These are phyloP conservation scores for Aureobasidium sp. DNA, from an alignment of 2,329 filamentous ascomycete genomes.

Conservation along the genomic window DNA sequence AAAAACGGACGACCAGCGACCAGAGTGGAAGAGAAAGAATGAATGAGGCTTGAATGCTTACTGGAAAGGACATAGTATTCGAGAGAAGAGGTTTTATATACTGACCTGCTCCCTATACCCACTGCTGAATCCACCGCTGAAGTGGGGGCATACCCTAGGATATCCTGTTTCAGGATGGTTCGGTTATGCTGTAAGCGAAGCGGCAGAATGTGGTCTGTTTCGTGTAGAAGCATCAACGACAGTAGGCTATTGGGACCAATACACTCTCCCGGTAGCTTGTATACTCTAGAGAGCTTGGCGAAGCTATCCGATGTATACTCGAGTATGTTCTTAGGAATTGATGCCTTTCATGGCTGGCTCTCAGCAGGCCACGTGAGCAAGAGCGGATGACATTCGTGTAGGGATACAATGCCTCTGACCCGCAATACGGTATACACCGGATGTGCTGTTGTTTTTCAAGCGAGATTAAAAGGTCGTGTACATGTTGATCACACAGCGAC, in stretches of 20 bases:
- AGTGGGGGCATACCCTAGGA: background rate
- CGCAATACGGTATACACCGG: too few relatives aligned
- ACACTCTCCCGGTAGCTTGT: background rate
- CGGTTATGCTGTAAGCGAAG: conserved; percentile 12
- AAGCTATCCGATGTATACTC: background rate
- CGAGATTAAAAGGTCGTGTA: background rate
- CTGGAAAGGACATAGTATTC: background rate
- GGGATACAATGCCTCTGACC: background rate
- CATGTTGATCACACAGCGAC: conserved; percentile 1
- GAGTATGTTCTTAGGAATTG: background rate
- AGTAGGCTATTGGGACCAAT: background rate
- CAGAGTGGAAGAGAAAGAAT: conserved; percentile 4
- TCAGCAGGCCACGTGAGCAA: background rate
- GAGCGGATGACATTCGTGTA: background rate
- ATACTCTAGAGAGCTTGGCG: background rate
- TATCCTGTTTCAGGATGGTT: conserved; percentile 8
- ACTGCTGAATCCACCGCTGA: background rate
- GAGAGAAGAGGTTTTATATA: conserved; percentile 4
- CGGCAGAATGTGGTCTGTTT: background rate
- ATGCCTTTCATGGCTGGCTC: background rate
- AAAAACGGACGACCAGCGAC: conserved; percentile 14
- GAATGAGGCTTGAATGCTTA: conserved; percentile 10
- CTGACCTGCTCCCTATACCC: background rate
- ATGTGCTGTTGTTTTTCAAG: background rate
- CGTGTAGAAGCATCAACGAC: conserved; percentile 2